Percentiles rank a stretch among this genome's conserved stretches.
These are phyloP conservation scores for Myriosclerotinia scirpicola DNA, from an alignment of 2,329 filamentous ascomycete species.

Conservation along the genomic window DNA sequence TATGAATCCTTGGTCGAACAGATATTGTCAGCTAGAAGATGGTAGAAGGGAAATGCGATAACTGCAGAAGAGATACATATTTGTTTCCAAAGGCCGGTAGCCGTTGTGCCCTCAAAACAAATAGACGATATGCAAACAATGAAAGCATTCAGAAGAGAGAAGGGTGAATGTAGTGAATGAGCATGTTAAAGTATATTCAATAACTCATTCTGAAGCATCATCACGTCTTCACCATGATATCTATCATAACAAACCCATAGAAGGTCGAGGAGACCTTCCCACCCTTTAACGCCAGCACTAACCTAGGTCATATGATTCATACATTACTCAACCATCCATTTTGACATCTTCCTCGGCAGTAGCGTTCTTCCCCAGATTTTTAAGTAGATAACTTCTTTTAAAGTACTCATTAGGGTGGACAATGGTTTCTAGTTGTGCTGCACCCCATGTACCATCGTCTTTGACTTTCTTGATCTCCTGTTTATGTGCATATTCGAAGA, in stretches of 20 bases:
- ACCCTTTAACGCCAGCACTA: slow-evolving; percentile 8
- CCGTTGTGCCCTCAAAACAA: neutral
- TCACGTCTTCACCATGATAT: neutral
- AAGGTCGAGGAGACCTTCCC: neutral
- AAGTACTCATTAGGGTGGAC: slow-evolving; percentile 98
- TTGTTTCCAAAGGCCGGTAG: too few species aligned
- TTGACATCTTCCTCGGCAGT: slow-evolving; percentile 11
- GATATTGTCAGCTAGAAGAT: neutral
- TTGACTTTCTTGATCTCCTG: slow-evolving; percentile 73
- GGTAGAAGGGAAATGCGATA: neutral
- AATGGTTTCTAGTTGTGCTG: slow-evolving; percentile 86
- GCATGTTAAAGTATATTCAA: neutral
- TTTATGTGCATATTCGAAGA: slow-evolving; percentile 87
- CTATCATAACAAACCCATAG: slow-evolving; percentile 8
- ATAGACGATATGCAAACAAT: neutral
- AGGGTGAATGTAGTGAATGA: neutral
- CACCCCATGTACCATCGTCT: slow-evolving; percentile 69
- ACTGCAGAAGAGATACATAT: neutral
- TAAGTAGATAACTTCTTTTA: slow-evolving; percentile 87
- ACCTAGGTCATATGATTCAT: slow-evolving; percentile 13
- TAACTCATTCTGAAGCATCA: neutral
- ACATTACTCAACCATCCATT: slow-evolving; percentile 21
- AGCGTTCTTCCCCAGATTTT: slow-evolving; percentile 59
- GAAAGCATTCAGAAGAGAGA: neutral
- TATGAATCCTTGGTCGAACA: neutral